Conservation (phyloP, 768 basidiomycete species). For the Cantharellus cinnabarinus region DNA sequence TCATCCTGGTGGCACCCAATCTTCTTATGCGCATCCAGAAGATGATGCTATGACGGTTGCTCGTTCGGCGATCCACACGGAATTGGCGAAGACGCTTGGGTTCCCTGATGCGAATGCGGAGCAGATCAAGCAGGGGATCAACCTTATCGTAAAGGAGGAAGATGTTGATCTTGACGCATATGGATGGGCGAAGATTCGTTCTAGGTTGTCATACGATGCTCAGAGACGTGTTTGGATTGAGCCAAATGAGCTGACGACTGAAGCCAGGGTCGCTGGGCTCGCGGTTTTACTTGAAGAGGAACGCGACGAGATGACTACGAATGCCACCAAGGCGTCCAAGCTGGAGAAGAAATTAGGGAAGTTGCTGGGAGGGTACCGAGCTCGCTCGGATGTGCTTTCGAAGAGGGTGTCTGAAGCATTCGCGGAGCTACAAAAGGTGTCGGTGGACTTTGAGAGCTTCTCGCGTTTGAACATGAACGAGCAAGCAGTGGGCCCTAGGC, state of each 20-base stretch:
- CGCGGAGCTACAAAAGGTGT: slow-evolving; percentile 41
- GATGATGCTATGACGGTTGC: slow-evolving; percentile 59
- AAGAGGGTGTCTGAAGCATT: slow-evolving; percentile 48
- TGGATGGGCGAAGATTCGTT: slow-evolving; percentile 45
- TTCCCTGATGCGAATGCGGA: slow-evolving; percentile 66
- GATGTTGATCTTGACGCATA: slow-evolving; percentile 17
- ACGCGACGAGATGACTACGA: slow-evolving; percentile 54
- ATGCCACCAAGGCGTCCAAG: slow-evolving; percentile 65
- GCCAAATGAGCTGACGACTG: slow-evolving; percentile 31
- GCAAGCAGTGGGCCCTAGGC: slow-evolving; percentile 48
- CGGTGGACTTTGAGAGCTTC: slow-evolving; percentile 67
- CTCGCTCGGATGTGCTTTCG: slow-evolving; percentile 42
- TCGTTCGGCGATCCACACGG: slow-evolving; percentile 48
- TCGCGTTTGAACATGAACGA: slow-evolving; percentile 52
- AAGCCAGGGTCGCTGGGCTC: slow-evolving; percentile 46
- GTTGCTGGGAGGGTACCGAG: slow-evolving; percentile 79
- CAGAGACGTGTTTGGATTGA: slow-evolving; percentile 45
- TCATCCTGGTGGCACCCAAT: slow-evolving; percentile 47
- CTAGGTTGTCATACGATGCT: slow-evolving; percentile 42
- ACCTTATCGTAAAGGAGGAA: slow-evolving; percentile 41
- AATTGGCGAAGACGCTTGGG: slow-evolving; percentile 62
- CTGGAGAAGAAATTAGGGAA: slow-evolving; percentile 78
- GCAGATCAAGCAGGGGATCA: slow-evolving; percentile 59
- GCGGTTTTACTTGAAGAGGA: slow-evolving; percentile 35
- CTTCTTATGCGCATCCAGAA: slow-evolving; percentile 49